A percentile compares a stretch with the other conserved stretches of the same genome.
Evolutionary conservation across 192 early-diverging fungal genomes (phyloP).

Genomic region (Chytriomyces confervae): DNA sequence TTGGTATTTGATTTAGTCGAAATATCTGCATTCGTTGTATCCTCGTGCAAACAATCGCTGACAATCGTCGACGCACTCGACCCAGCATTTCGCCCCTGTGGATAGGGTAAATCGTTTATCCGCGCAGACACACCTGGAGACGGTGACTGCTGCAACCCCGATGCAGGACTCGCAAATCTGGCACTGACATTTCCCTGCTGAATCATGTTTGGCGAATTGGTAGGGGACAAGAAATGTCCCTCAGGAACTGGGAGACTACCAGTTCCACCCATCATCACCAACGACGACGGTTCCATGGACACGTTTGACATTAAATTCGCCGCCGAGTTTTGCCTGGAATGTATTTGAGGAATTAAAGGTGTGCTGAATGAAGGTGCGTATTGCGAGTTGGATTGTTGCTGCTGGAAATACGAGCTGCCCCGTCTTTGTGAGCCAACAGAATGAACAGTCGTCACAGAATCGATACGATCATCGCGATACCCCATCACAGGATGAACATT

Average conservation of each 20-base stretch:
- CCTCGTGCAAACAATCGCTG: neutral
- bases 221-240: neutral
- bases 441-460: neutral
- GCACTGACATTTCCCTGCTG: neutral
- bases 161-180: neutral
- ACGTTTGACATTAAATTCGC: no score
- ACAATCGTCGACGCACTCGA: neutral
- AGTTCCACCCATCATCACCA: neutral
- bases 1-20: no score
- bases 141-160: conserved; percentile 2
- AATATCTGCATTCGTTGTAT: no score
- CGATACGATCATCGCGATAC: conserved; percentile 2
- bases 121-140: neutral
- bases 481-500: neutral
- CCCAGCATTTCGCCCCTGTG: no score
- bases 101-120: no score
- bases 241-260: neutral
- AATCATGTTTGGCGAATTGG: neutral
- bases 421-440: neutral
- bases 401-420: no score
- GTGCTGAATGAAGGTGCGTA: no score
- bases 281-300: no score
- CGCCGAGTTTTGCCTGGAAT: no score
- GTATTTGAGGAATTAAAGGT: no score
- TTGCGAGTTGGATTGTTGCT: no score